These are phyloP conservation scores for Solanum lycopersicoides DNA, from an alignment of 257 asterid genomes.

Conservation along the genomic window DNA sequence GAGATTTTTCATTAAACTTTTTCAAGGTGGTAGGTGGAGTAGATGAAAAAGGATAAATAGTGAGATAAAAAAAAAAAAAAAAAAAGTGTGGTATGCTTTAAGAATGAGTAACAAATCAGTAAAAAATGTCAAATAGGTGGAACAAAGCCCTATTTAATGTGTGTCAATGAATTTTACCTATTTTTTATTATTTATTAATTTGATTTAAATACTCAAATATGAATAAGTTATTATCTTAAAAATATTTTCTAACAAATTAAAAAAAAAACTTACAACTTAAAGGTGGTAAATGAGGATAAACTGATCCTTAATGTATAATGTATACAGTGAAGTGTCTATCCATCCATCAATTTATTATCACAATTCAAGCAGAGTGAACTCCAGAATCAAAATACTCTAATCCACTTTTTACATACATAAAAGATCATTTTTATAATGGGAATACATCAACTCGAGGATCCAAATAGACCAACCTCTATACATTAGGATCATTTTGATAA, in stretches of 20 bases:
- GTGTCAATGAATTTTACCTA: not conserved
- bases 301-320: too few relatives aligned
- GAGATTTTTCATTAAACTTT: not conserved
- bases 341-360: not conserved
- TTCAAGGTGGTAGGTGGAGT: not conserved
- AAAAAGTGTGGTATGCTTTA: rapidly evolving
- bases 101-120: too few relatives aligned
- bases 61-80: too few relatives aligned
- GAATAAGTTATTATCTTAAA: not conserved
- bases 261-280: not conserved
- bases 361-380: not conserved
- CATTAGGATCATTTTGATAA: too few relatives aligned
- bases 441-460: not conserved
- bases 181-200: too few relatives aligned
- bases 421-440: not conserved
- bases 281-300: not conserved
- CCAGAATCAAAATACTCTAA: not conserved
- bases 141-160: too few relatives aligned
- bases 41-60: too few relatives aligned
- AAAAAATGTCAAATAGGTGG: not conserved
- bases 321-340: not conserved
- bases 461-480: not conserved
- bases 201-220: too few relatives aligned
- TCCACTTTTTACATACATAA: not conserved
- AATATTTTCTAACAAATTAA: too few relatives aligned